Evolutionary conservation across 192 early-diverging fungal species (phyloP), one percentile per base, ranked within the genome.

Genomic region (Podila clonocystis): DNA sequence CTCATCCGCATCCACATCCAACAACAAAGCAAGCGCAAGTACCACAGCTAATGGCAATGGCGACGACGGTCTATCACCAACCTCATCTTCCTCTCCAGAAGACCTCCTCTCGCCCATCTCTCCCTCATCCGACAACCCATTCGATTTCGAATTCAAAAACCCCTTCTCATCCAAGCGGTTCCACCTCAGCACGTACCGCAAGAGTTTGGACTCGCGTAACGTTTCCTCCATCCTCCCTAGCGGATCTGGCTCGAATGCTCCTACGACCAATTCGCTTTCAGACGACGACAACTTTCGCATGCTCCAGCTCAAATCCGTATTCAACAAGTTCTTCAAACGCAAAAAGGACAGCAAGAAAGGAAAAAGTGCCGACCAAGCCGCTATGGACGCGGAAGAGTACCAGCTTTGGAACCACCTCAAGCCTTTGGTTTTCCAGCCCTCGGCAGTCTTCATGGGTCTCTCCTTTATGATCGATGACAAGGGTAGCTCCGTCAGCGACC

Each of bases 401-500:
- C 77, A 80, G 22, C 60, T 80, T 4, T 80, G 68, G 68, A 80
- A 69, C 33, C 72, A 80, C 41, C 62, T 80, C 48, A 50, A 65
- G 6, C 71, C 77, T 12, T 38, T 80, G 52, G 41, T 80, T 26
- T 58, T 67, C 36, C 70, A 80, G 22, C 77, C 77, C 50, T 80
- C 76, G 9, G 76, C 77, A 7, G 57, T 80, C 4, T 80, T 80
- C 49, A 80, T 80, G 77, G 77, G 77, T 15, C 70, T 80, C 22
- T 68, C 70, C n/a, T 80, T 80, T 57, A 80, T 80, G 70, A 73
- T 72, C 45, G 77, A 80, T 20, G 77, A 80, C 58, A 80, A 80
- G 26, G 77, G 77, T 15, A 73, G 77, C 58, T 29, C 60, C 17
- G 48, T 73, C 29, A 55, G 19, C 5, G 71, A 58, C 38, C 67